Base-by-base conservation (phyloP, 331 rosid species). In the Quercus tomentella region DNA sequence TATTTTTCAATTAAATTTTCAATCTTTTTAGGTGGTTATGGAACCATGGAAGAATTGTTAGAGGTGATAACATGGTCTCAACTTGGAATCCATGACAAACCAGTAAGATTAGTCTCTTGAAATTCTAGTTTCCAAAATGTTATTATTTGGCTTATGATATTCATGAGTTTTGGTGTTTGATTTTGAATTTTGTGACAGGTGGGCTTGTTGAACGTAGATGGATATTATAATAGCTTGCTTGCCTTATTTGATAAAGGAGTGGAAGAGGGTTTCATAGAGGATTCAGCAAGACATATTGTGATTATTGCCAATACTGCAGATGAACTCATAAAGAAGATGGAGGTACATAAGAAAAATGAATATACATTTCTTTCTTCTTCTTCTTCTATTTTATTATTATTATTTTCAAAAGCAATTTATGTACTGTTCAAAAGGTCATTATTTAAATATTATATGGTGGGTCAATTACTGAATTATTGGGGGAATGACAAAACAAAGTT, bases 11-110 rank as follows among this genome's bases (percentile, higher is more conserved):
- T 20, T 30, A 30, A 66, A 72, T 30, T 76, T 68, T 7, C 20
- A 37, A 72, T 63, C 70, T 76, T 20, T 78, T 74, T 82, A 87
- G 93, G 93, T 79, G 93, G 93, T 73, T 89, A 89, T 82, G 93
- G 93, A 83, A 89, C 93, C 71, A 85, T 87, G 93, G 93, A 89
- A 76, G 93, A 89, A 77, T 70, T 89, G 84, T 78, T 89, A 52
- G 93, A 89, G 87, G 84, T 87, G 84, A 84, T 89, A 86, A 80
- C 93, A 6, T 89, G 91, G 91, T 88, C 93, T 81, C 91, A 89
- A 73, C 86, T 89, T 14, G 91, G 90, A 74, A 89, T 89, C 71
- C 93, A 89, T 84, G 91, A 89, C 72, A 87, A 89, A 84, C 90
- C 93, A 63, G 93, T 87, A 79, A 82, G 87, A 75, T 49, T 33